phyloP scores from a whole-genome alignment of 495 filamentous ascomycete species.

The Trichoderma orchidacearum region DNA sequence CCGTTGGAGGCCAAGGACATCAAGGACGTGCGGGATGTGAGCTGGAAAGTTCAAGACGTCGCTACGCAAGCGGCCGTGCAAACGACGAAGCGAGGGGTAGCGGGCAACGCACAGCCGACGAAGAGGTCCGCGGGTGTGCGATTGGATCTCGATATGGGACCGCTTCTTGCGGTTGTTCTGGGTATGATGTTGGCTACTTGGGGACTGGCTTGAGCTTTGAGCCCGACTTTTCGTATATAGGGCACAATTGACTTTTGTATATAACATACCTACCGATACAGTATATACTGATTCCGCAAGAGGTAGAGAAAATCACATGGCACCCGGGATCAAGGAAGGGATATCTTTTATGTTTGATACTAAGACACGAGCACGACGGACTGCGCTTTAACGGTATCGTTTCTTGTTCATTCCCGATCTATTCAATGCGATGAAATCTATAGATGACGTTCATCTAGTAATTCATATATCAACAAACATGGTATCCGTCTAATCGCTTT shows the following conservation, averaged over 20 bases:
- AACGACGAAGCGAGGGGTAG: conserved; percentile 2
- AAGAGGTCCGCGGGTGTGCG: neutral
- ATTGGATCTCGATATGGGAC: neutral
- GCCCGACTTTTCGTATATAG: neutral
- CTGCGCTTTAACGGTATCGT: too few species aligned
- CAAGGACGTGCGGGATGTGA: conserved; percentile 18
- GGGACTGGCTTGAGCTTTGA: neutral
- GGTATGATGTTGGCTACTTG: neutral
- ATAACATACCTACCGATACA: neutral
- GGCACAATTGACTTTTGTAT: neutral
- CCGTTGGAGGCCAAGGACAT: conserved; percentile 29
- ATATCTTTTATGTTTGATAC: too few species aligned
- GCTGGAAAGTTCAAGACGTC: neutral
- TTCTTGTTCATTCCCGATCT: too few species aligned
- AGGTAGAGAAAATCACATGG: too few species aligned
- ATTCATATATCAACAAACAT: neutral
- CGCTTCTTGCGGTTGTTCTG: neutral
- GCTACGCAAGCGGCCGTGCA: neutral
- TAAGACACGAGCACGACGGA: too few species aligned
- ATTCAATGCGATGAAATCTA: too few species aligned
- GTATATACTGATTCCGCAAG: too few species aligned
- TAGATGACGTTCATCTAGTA: too few species aligned
- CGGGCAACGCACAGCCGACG: conserved; percentile 4
- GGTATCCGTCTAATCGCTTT: neutral
- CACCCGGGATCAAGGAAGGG: too few species aligned